phyloP scores from a whole-genome alignment of 345 rosid species.

The Eucalyptus marginata region DNA sequence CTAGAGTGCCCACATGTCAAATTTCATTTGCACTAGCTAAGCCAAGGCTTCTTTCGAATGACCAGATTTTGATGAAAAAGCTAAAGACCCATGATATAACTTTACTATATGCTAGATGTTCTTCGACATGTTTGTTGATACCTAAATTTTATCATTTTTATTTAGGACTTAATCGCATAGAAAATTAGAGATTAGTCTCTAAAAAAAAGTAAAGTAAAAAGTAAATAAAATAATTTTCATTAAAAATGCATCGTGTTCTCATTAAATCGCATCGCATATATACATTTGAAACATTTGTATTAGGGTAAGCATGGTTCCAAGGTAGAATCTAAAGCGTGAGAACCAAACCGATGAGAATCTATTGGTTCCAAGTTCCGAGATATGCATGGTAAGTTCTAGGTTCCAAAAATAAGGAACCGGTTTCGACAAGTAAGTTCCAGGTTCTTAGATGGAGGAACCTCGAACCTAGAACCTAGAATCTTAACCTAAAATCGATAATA shows the following conservation, averaged over 20 bases:
- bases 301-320: no score
- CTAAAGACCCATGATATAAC: no score
- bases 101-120: background rate
- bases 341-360: rapidly evolving
- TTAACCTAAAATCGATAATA: no score
- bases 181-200: no score
- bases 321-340: no score
- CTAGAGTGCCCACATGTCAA: background rate
- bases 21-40: background rate
- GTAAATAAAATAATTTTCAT: no score
- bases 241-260: no score
- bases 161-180: no score
- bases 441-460: rapidly evolving
- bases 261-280: no score
- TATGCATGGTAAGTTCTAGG: rapidly evolving
- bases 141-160: no score
- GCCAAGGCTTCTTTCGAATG: background rate
- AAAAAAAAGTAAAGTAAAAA: no score
- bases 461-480: rapidly evolving
- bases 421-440: rapidly evolving
- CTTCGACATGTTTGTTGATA: background rate
- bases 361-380: rapidly evolving
- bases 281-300: rapidly evolving
- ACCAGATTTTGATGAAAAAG: background rate
- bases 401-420: rapidly evolving